Base-by-base conservation (phyloP, 768 basidiomycete species). In the Tricholoma matsutake region DNA sequence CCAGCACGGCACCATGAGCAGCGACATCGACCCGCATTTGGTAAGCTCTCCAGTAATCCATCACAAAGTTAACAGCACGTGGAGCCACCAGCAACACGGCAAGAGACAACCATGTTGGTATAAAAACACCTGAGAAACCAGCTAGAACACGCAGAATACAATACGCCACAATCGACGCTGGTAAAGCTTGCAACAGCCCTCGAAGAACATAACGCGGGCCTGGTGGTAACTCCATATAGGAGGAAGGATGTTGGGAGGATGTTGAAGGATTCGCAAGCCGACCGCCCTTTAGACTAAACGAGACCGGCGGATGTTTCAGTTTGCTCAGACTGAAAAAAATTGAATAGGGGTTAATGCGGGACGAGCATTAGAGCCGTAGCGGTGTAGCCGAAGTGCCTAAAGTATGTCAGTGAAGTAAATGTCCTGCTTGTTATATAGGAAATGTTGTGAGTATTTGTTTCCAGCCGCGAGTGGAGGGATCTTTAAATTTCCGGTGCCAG, bases 1-100 rank as follows among this genome's bases (percentile, higher is more conserved):
- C 69, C 8, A 77, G 47, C 7, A 69, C 65, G 2, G 78, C 76
- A 20, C 74, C 75, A 37, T 64, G 58, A 29, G 69, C 69, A 18
- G 69, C 70, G 3, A 76, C 76, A 16, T 41, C 55, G 10, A 25
- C 6, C 6, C 25, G 55, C 16, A 43, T 14, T 7, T 16, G n/a
- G 7, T 41, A 43, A 1, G 1, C 16, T 2, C 5, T 31, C 29
- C 55, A 18, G 20, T 56, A 56, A 4, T 9, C 28, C 34, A 10
- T 41, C 11, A 32, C 11, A n/a, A 41, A 31, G 10, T 34, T 16
- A 35, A 35, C 22, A 39, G 18, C 18, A 14, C 35, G 54, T 6
- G n/a, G 34, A 39, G 54, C 28, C 18, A 56, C 6, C 10, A 37
- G 34, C 10, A 28, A 39, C 4, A 56, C 20, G 14, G 25, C 35